Evolutionary conservation across 495 filamentous ascomycete genomes (phyloP), one percentile per base, ranked within the genome.

Genomic region (Jackrogersella multiformis): DNA sequence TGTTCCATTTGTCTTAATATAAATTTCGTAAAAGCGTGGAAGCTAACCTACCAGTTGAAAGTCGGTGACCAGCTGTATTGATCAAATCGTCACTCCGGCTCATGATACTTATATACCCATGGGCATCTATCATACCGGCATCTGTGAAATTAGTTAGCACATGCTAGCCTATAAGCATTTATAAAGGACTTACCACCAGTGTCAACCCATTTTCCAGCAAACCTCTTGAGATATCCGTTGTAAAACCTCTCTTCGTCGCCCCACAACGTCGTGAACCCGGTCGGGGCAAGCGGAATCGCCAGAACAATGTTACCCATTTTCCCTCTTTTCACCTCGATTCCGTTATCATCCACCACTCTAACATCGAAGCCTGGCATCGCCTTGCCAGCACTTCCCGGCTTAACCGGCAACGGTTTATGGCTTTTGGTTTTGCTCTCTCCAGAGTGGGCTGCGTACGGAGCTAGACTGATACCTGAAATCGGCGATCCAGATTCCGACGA

Each of bases 251-350:
- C 90, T 9, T 91, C 90, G 68, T 97, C 94, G 13, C 88, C 74
- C 88, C 93, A 97, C 0, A 97, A 82, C 7, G 87, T 92, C 0
- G 90, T 89, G 75, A 97, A 92, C 0, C 89, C 94, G 0, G 93
- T 94, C 0, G 94, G 94, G 0, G 91, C 92, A 2, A 97, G 81
- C 0, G 94, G 94, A 0, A 91, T 82, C 0, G 78, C 92, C 26
- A 97, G 78, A 15, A 97, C 93, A 46, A 97, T 94, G 72, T 97
- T 97, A 0, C 94, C 94, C 90, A 93, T 96, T n/a, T 75, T 84
- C 0, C 89, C 90, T 9, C 72, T 79, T 16, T 81, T 72, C 2
- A 96, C 81, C 69, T 91, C 87, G 1, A 82, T 79, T 4, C 94
- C 94, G 1, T 86, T 78, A 71, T 97, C 93, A 70, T 94, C 86